Percentiles rank a stretch among this genome's conserved stretches.
Conservation (phyloP, 495 filamentous ascomycete species). For the Penicillium lividum region DNA sequence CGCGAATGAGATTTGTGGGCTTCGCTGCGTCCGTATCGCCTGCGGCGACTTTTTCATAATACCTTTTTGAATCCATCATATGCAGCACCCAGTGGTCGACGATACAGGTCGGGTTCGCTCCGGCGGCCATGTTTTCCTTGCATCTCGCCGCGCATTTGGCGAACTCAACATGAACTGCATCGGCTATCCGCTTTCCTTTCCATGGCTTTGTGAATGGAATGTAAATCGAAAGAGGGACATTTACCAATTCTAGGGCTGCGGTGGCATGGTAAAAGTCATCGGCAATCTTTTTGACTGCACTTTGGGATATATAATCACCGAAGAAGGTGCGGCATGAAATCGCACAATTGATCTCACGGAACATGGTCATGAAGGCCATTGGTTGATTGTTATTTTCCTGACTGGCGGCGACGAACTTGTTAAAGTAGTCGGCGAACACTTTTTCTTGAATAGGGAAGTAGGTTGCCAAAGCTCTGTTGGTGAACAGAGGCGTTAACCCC, state of each 20-base stretch:
- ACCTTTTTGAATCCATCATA: constrained; percentile 77
- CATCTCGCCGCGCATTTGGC: constrained; percentile 82
- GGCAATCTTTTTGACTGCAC: constrained; percentile 84
- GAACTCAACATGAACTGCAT: constrained; percentile 84
- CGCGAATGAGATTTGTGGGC: constrained; percentile 73
- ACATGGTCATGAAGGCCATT: constrained; percentile 75
- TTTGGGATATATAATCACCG: constrained; percentile 43
- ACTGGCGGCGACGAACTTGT: constrained; percentile 68
- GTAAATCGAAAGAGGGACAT: constrained; percentile 80
- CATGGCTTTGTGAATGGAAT: constrained; percentile 92
- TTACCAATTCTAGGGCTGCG: constrained; percentile 90
- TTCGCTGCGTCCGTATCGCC: constrained; percentile 69
- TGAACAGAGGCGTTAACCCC: constrained; percentile 88
- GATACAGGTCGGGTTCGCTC: constrained; percentile 79
- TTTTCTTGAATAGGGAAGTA: constrained; percentile 89
- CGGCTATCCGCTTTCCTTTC: constrained; percentile 85
- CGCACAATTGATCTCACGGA: constrained; percentile 91
- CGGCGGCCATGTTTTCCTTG: constrained; percentile 82
- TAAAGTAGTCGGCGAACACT: constrained; percentile 79
- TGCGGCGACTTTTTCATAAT: constrained; percentile 62
- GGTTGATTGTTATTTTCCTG: constrained; percentile 60
- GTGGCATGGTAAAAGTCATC: constrained; percentile 94
- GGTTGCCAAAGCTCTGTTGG: constrained; percentile 75
- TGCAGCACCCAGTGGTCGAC: constrained; percentile 85
- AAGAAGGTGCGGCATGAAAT: constrained; percentile 70